Evolutionary conservation across 2,329 filamentous ascomycete genomes (phyloP).

Genomic region (Penicillium polonicum): DNA sequence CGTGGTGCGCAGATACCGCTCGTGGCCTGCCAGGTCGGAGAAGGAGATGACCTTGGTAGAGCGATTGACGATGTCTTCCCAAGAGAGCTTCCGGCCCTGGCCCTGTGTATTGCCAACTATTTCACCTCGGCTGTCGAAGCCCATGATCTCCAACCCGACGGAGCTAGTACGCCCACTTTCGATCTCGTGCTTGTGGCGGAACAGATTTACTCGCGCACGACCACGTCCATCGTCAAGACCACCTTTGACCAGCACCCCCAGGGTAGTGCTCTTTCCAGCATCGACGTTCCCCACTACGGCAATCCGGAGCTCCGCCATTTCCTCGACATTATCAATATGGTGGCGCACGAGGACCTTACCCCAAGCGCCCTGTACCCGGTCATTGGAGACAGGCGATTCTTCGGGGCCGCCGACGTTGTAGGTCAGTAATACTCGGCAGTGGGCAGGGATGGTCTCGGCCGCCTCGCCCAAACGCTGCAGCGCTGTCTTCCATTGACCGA

Average conservation of each 20-base stretch:
- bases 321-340: constrained; percentile 70
- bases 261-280: constrained; percentile 92
- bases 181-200: constrained; percentile 96
- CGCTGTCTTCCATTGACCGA: constrained; percentile 73
- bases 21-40: constrained; percentile 91
- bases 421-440: constrained; percentile 82
- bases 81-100: constrained; percentile 81
- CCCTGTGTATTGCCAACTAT: constrained; percentile 81
- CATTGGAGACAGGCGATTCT: constrained; percentile 64
- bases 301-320: constrained; percentile 92
- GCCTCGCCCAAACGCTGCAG: constrained; percentile 64
- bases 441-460: constrained; percentile 64
- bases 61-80: constrained; percentile 95
- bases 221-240: constrained; percentile 92
- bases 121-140: constrained; percentile 83
- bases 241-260: constrained; percentile 93
- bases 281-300: constrained; percentile 98
- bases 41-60: constrained; percentile 96
- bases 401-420: constrained; percentile 78
- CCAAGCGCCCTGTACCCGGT: constrained; percentile 70
- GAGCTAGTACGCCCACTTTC: constrained; percentile 94
- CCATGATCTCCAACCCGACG: constrained; percentile 98
- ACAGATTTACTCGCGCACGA: constrained; percentile 90
- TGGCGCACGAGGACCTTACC: constrained; percentile 86
- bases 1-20: constrained; percentile 90